Base-by-base conservation (phyloP, 2,329 filamentous ascomycete species). In the Cladosporium sp. region DNA sequence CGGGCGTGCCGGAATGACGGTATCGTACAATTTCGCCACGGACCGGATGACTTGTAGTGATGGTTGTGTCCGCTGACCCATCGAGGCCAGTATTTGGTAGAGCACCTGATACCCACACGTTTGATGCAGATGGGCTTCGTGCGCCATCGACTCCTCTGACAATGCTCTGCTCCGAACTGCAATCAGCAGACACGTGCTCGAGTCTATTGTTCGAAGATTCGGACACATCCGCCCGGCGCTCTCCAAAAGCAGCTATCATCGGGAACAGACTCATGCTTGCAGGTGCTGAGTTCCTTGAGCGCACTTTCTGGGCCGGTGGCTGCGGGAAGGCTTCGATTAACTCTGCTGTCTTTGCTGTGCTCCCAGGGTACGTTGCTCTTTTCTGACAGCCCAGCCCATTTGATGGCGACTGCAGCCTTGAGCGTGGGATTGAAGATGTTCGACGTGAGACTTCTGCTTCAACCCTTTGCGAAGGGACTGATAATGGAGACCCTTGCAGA, bases 291-390 rank as follows among this genome's bases (percentile, higher is more conserved):
- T 60, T 28, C 64, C 57, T 40, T 67, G 56, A 47, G 57, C 55
- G 51, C 5, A 60, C 8, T 19, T 47, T 12, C 15, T 14, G 34
- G 15, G 6, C 19, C 3, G 65, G 64, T 7, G 67, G 67, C 7
- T 39, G 42, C 3, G 68, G 67, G 42, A 70, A 70, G 11, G 60
- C 60, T 9, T 59, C 34, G 28, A 69, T 59, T 5, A 69, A 22
- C 3, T 69, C 65, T 15, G 50, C 52, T 7, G 67, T 68, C 25
- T 65, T 57, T 34, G 62, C 52, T 12, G 66, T 67, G 47, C 59
- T 57, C 22, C 38, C 17, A 8, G 57, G 43, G 47, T 56, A 43
- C 34, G 22, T 51, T 60, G 12, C 28, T 43, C 38, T 37, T 36
- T 5, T 39, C 42, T 38, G 15, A 22, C 15, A 37, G 5, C 19